Base-by-base conservation (phyloP, 116 monocot genomes). In the Phalaenopsis hybrid region DNA sequence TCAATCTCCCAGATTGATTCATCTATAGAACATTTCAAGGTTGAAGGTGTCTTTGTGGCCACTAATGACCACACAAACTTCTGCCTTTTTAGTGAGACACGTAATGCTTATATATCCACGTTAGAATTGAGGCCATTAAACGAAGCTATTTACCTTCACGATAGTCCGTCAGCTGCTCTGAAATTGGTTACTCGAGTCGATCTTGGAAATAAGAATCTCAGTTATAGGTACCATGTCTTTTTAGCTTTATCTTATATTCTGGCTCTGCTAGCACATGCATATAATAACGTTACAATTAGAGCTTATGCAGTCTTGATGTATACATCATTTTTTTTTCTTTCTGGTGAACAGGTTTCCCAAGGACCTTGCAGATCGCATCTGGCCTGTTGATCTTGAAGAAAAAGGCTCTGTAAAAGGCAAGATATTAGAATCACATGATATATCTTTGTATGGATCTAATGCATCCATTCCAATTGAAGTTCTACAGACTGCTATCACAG, bases 51-150 rank as follows among this genome's bases (percentile, higher is more conserved):
- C 28, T 87, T 84, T 79, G 15, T 51, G 55, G 84, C 84, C 34
- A 81, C 81, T 57, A 63, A 44, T n/a, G 44, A 79, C 49, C 79
- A 84, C 73, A 75, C 81, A 65, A 84, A 79, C 52, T 28, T 82
- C 44, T 87, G 87, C 33, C 18, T 87, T 41, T 37, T 81, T 21
- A 78, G 65, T 67, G 81, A 78, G 21, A 79, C 33, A 25, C 81
- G 87, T 28, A 65, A 81, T 81, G 81, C 87, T 79, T 84, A 87
- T 78, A 84, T 87, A 65, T 87, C 87, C 2, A 84, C 51, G 75
- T 13, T 87, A 75, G 87, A 87, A 57, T 17, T 87, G 79, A 84
- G 87, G 41, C 87, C 87, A 25, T 33, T 87, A 76, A 44, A 80
- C 48, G 74, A 84, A 63, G 48, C 48, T 5, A 78, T 43, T 67